Conservation (phyloP, 2,329 filamentous ascomycete genomes). For the Trichoderma sp. region DNA sequence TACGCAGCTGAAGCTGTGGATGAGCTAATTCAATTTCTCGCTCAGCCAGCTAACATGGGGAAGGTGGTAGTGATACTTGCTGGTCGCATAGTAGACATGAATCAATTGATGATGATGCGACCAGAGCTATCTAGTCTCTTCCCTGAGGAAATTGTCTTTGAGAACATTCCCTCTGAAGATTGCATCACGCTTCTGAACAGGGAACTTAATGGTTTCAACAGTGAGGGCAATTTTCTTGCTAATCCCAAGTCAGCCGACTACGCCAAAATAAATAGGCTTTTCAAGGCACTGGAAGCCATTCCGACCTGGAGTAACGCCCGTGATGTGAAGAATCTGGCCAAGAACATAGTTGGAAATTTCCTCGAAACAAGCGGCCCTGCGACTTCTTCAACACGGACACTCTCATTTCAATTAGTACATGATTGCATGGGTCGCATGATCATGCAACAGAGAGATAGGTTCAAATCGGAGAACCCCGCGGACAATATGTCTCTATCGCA, state of each 20-base stretch:
- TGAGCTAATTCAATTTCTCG: constrained; percentile 46
- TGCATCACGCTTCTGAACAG: neutral
- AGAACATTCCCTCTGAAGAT: neutral
- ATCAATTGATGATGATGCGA: neutral
- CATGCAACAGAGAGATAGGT: no score
- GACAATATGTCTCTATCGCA: no score
- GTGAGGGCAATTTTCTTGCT: neutral
- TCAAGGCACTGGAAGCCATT: neutral
- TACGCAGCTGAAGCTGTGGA: constrained; percentile 56
- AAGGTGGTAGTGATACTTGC: constrained; percentile 18
- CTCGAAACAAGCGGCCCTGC: no score
- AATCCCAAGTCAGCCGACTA: neutral
- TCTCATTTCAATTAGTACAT: no score
- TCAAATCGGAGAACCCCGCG: no score
- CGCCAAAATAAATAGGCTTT: neutral
- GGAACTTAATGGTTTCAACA: neutral
- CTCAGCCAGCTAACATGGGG: neutral
- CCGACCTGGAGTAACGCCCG: neutral
- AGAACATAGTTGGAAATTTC: neutral
- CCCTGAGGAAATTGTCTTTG: neutral
- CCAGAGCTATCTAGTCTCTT: neutral
- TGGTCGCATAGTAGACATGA: constrained; percentile 11
- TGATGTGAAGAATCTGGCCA: neutral
- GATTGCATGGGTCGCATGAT: no score
- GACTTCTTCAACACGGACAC: no score